Percentiles rank a stretch among this genome's conserved stretches.
Conservation (phyloP, 805 yeast species). For the Wickerhamiella brachini region DNA sequence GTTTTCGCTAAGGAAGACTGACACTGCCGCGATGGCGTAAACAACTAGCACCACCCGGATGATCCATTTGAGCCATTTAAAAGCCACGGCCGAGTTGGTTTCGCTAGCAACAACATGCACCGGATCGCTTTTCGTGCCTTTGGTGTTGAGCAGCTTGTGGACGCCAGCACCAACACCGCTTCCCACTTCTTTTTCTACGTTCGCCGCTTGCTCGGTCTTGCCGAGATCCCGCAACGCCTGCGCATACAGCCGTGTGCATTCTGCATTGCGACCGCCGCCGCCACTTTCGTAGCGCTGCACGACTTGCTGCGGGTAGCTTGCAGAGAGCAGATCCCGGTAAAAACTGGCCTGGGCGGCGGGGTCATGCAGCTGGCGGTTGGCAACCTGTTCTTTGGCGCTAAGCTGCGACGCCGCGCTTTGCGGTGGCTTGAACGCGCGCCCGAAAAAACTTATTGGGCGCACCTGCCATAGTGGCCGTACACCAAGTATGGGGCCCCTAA, state of each 20-base stretch:
- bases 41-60: slow-evolving; percentile 67
- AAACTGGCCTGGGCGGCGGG: slow-evolving; percentile 70
- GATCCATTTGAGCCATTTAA: slow-evolving; percentile 83
- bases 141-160: background rate
- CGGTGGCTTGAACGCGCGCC: background rate
- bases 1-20: slow-evolving; percentile 67
- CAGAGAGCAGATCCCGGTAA: slow-evolving; percentile 55
- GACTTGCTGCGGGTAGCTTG: slow-evolving; percentile 91
- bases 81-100: slow-evolving; percentile 57
- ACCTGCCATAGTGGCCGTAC: background rate
- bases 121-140: slow-evolving; percentile 46
- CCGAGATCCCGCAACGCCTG: slow-evolving; percentile 74
- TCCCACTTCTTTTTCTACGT: background rate
- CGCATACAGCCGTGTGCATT: slow-evolving; percentile 63
- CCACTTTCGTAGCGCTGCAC: slow-evolving; percentile 89
- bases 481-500: no score
- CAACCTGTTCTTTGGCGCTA: slow-evolving; percentile 67
- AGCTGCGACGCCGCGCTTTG: slow-evolving; percentile 24
- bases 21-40: slow-evolving; percentile 68
- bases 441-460: background rate
- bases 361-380: slow-evolving; percentile 60
- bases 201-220: background rate
- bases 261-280: slow-evolving; percentile 74
- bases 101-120: slow-evolving; percentile 89
- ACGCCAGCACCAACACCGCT: slow-evolving; percentile 1